phyloP scores from a whole-genome alignment of 257 asterid species.

The Nyctanthes arbortristis region DNA sequence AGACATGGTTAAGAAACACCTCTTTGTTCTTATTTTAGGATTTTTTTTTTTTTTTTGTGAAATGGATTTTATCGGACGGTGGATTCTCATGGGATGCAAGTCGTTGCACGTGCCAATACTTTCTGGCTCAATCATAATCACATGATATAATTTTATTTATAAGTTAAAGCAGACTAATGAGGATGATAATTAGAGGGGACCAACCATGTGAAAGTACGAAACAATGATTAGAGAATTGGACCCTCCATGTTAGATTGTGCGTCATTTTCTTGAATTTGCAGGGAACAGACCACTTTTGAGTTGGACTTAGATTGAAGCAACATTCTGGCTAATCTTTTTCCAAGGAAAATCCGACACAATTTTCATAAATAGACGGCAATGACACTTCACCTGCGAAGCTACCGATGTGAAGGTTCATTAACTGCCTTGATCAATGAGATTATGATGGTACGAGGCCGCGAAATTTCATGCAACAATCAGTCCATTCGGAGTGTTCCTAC shows the following conservation, averaged over 20 bases:
- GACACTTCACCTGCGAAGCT: neutral
- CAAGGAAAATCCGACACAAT: slow-evolving; percentile 16
- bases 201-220: neutral
- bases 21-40: neutral
- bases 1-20: no score
- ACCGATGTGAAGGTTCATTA: slow-evolving; percentile 17
- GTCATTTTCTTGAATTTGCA: neutral
- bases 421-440: slow-evolving; percentile 50
- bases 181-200: neutral
- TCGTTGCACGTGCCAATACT: neutral
- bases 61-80: neutral
- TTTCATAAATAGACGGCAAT: slow-evolving; percentile 17
- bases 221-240: neutral
- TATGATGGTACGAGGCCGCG: slow-evolving; percentile 50
- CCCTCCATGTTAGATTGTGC: neutral
- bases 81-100: neutral
- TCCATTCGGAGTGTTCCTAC: slow-evolving; percentile 39
- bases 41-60: no score
- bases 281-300: neutral
- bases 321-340: no score
- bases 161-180: neutral
- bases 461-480: slow-evolving; percentile 27
- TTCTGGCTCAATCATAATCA: neutral
- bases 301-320: neutral
- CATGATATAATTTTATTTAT: neutral